Conservation (phyloP, 129 eudicot genomes). For the Erigeron canadensis region DNA sequence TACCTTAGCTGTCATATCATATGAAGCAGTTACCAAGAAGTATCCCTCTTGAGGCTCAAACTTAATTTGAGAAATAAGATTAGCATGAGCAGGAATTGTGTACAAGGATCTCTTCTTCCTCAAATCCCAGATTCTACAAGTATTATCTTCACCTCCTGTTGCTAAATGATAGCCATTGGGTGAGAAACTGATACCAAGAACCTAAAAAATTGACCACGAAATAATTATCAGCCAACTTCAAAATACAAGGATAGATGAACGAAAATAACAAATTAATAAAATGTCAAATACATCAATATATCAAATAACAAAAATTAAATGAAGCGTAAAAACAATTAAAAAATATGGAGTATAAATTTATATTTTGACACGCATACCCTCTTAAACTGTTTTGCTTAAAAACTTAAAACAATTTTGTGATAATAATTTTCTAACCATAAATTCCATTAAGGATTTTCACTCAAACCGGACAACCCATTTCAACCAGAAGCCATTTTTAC, state of each 20-base stretch:
- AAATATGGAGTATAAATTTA: background rate
- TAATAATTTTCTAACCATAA: background rate
- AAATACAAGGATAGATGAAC: background rate
- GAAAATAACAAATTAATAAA: background rate
- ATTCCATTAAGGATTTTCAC: background rate
- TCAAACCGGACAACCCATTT: background rate
- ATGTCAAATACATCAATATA: background rate
- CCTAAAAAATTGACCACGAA: constrained; percentile 43
- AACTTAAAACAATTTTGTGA: background rate
- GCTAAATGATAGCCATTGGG: constrained; percentile 97
- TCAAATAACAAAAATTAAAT: too few species aligned
- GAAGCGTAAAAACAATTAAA: background rate
- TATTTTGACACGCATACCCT: background rate
- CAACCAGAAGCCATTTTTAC: background rate
- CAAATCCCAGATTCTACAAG: constrained; percentile 96
- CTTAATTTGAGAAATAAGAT: constrained; percentile 88
- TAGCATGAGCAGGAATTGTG: constrained; percentile 89
- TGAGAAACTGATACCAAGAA: constrained; percentile 74
- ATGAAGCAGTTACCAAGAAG: constrained; percentile 87
- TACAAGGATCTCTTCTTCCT: constrained; percentile 85
- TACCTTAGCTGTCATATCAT: constrained; percentile 97
- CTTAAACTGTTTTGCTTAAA: background rate
- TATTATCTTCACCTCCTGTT: constrained; percentile 93
- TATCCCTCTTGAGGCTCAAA: constrained; percentile 99
- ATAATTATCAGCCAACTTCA: background rate